Conservation (phyloP, 1,284 basidiomycete species). For the Ceratobasidium sp. region DNA sequence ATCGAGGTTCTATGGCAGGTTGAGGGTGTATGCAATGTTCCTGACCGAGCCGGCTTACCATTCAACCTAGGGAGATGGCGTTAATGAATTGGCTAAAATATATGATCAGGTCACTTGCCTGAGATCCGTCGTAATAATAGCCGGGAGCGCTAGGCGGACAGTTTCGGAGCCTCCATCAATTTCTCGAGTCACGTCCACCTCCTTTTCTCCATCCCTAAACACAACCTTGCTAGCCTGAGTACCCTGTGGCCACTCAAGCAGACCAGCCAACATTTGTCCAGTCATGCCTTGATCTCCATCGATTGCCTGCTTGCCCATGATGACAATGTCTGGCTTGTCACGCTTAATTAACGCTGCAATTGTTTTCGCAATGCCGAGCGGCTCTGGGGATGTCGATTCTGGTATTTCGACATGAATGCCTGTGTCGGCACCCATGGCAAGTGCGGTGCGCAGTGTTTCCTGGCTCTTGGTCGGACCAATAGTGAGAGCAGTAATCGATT, state of each 20-base stretch:
- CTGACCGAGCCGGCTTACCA: slow-evolving; percentile 50
- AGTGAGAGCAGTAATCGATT: slow-evolving; percentile 88
- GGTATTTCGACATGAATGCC: slow-evolving; percentile 90
- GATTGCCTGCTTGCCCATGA: slow-evolving; percentile 99
- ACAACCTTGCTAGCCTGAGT: slow-evolving; percentile 94
- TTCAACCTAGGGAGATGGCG: slow-evolving; percentile 54
- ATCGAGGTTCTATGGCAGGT: slow-evolving; percentile 77
- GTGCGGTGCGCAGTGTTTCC: slow-evolving; percentile 93
- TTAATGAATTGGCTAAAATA: background rate
- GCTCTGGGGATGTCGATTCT: slow-evolving; percentile 76
- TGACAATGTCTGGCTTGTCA: slow-evolving; percentile 80
- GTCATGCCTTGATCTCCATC: slow-evolving; percentile 98
- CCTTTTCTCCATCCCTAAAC: slow-evolving; percentile 71
- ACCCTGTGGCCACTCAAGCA: slow-evolving; percentile 92
- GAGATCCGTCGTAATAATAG: slow-evolving; percentile 93
- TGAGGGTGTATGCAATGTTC: background rate
- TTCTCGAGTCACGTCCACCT: slow-evolving; percentile 83
- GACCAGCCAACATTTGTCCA: slow-evolving; percentile 95
- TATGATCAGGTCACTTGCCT: slow-evolving; percentile 59
- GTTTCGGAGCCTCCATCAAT: slow-evolving; percentile 95
- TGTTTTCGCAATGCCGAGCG: slow-evolving; percentile 85
- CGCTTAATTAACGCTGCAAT: slow-evolving; percentile 79
- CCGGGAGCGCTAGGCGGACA: slow-evolving; percentile 79
- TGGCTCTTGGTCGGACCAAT: slow-evolving; percentile 90
- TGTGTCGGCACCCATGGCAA: slow-evolving; percentile 97